Conservation (phyloP, 2,329 filamentous ascomycete genomes). For the Alternaria triticimaculans region DNA sequence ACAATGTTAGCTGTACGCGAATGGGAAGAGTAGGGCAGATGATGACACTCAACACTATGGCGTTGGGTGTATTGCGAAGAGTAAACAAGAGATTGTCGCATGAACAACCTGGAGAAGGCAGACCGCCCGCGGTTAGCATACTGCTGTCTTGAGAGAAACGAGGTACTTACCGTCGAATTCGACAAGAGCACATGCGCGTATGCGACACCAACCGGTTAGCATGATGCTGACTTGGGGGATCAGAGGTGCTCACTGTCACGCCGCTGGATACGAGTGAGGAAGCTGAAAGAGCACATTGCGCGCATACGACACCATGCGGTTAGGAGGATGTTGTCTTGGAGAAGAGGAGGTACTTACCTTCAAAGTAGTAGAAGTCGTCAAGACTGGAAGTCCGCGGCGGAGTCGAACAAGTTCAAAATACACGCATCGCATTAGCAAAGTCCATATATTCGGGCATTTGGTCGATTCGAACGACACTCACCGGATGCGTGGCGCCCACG, state of each 20-base stretch:
- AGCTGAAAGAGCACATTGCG: background rate
- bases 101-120: background rate
- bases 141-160: background rate
- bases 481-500: too few relatives aligned
- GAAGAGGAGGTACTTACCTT: background rate
- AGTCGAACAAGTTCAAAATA: background rate
- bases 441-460: background rate
- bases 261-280: background rate
- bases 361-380: background rate
- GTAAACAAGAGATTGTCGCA: background rate
- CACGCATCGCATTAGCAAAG: background rate
- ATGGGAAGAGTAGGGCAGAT: background rate
- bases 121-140: background rate
- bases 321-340: background rate
- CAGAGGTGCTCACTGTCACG: background rate
- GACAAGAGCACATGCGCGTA: background rate
- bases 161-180: background rate
- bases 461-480: background rate
- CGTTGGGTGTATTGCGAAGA: background rate
- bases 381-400: background rate
- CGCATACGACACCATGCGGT: background rate
- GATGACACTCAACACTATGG: background rate
- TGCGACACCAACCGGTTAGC: background rate
- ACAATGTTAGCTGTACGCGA: background rate
- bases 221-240: background rate